Evolutionary conservation across 2,329 filamentous ascomycete species (phyloP).

Genomic region (Massarina eburnea): DNA sequence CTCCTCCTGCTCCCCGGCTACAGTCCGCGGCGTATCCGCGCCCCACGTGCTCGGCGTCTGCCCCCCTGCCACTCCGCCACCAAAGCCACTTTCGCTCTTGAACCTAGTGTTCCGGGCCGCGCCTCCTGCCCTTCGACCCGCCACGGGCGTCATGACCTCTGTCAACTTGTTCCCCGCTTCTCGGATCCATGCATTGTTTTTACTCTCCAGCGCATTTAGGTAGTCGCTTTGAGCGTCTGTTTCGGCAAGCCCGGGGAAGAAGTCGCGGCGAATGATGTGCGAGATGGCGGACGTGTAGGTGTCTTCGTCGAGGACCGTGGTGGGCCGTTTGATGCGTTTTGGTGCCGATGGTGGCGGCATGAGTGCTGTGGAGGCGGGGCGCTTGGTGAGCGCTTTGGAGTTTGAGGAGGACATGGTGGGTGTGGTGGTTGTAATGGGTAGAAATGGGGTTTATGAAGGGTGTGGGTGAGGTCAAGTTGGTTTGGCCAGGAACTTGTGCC

Average conservation of each 20-base stretch:
- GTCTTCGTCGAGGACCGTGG: constrained; percentile 88
- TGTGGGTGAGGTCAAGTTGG: constrained; percentile 1
- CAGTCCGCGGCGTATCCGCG: constrained; percentile 67
- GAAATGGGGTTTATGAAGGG: not conserved
- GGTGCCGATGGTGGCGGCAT: constrained; percentile 86
- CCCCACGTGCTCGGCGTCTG: constrained; percentile 67
- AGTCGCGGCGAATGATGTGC: constrained; percentile 93
- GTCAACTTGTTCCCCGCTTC: constrained; percentile 66
- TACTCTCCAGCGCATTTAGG: constrained; percentile 84
- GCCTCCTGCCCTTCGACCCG: constrained; percentile 46
- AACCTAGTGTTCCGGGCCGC: constrained; percentile 32
- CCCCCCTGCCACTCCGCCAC: constrained; percentile 25
- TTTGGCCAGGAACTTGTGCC: not conserved
- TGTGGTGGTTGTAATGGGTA: no score
- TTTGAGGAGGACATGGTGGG: constrained; percentile 31
- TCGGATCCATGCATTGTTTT: constrained; percentile 81
- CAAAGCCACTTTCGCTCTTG: constrained; percentile 13
- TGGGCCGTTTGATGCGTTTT: constrained; percentile 90
- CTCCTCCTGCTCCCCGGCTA: constrained; percentile 23
- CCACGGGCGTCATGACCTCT: constrained; percentile 80
- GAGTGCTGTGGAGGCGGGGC: constrained; percentile 65
- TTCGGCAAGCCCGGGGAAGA: constrained; percentile 89
- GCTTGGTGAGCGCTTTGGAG: constrained; percentile 67
- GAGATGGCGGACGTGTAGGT: constrained; percentile 88
- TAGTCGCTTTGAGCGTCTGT: constrained; percentile 89